Evolutionary conservation across 305 asterid genomes (phyloP).

Genomic region (Fraxinus xanthoxyloides): DNA sequence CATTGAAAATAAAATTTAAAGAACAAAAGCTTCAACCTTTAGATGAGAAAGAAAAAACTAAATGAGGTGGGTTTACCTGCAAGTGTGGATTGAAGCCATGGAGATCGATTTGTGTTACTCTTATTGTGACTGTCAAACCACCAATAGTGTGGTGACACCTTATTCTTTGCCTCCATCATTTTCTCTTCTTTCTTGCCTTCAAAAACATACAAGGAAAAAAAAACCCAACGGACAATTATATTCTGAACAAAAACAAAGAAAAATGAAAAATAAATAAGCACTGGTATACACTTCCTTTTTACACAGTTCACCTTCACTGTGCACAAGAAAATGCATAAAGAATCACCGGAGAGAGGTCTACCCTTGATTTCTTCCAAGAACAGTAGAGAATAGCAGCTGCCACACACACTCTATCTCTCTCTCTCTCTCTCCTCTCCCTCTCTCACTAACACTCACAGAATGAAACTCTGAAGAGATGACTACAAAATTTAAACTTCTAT

Average conservation of each 20-base stretch:
- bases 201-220: not conserved
- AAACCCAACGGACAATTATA: not conserved
- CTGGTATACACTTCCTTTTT: not conserved
- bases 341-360: not conserved
- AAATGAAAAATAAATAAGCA: not conserved
- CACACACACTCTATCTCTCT: conserved; percentile 16
- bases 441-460: conserved; percentile 7
- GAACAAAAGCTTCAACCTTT: not conserved
- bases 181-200: conserved; percentile 29
- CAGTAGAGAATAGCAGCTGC: not conserved
- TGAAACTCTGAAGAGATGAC: conserved; percentile 1
- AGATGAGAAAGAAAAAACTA: not conserved
- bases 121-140: conserved; percentile 70
- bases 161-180: conserved; percentile 45
- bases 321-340: not conserved
- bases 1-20: not conserved
- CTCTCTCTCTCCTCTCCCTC: conserved; percentile 19
- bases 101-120: conserved; percentile 49
- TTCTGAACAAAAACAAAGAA: not conserved
- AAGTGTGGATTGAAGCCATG: conserved; percentile 88
- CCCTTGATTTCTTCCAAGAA: conserved; percentile 21
- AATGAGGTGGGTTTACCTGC: conserved; percentile 41
- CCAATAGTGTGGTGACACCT: conserved; percentile 70
- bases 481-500: conserved; percentile 26
- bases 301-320: not conserved